phyloP scores from a whole-genome alignment of 306 rosid genomes.

The Trifolium pratense region DNA sequence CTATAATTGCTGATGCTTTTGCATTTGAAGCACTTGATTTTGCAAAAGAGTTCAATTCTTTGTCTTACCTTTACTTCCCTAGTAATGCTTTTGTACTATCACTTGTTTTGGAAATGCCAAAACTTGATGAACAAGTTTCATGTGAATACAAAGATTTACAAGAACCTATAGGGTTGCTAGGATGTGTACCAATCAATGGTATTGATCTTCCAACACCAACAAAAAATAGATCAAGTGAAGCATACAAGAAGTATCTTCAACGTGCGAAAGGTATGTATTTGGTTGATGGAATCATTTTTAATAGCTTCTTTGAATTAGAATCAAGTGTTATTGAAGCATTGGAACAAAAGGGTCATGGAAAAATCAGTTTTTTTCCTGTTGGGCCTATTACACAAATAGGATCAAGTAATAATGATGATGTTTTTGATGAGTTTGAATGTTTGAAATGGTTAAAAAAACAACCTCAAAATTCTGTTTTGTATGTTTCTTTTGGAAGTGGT shows the following conservation, averaged over 20 bases:
- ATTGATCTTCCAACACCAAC: conserved; percentile 36
- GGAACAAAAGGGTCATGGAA: conserved; percentile 10
- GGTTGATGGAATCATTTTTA: conserved; percentile 41
- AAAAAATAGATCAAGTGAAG: conserved; percentile 29
- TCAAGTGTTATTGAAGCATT: conserved; percentile 33
- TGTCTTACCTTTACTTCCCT: conserved; percentile 45
- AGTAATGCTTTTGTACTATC: conserved; percentile 11
- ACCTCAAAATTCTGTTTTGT: conserved; percentile 41
- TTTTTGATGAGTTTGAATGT: background rate
- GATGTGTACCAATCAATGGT: conserved; percentile 41
- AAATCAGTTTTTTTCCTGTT: conserved; percentile 15
- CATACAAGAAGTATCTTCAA: conserved; percentile 12
- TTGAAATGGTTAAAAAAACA: conserved; percentile 45
- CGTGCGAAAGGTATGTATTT: background rate
- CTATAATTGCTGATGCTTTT: conserved; percentile 38
- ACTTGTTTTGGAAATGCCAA: background rate
- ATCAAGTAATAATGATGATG: conserved; percentile 1
- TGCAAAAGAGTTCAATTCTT: conserved; percentile 43
- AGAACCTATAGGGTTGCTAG: conserved; percentile 39
- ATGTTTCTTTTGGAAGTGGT: conserved; percentile 55
- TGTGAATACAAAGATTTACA: conserved; percentile 33
- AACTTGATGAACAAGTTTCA: conserved; percentile 38
- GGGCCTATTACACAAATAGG: conserved; percentile 49
- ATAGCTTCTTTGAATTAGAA: conserved; percentile 46
- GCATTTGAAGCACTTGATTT: conserved; percentile 38